Evolutionary conservation across 2,329 filamentous ascomycete genomes (phyloP).

Genomic region (Stromatinia cepivora): DNA sequence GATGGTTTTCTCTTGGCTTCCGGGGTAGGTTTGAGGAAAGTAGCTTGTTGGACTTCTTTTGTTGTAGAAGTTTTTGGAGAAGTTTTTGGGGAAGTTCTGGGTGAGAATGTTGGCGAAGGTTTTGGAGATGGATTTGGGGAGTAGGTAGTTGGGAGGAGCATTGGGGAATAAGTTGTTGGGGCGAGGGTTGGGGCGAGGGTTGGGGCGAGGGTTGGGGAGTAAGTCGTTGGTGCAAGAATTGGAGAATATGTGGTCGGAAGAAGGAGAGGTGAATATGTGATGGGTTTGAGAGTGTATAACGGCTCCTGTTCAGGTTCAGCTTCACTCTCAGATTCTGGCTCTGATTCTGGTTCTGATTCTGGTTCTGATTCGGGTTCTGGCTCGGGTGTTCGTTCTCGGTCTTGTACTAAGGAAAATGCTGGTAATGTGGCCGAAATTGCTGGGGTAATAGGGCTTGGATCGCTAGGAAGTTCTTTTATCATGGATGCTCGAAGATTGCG

Average conservation of each 20-base stretch:
- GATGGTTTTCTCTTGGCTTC: conserved; percentile 34
- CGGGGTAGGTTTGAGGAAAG: conserved; percentile 22
- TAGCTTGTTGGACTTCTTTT: background rate
- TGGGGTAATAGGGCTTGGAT: conserved; percentile 38
- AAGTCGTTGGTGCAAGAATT: conserved; percentile 16
- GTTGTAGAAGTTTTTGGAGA: background rate
- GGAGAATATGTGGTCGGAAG: conserved; percentile 28
- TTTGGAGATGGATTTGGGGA: conserved; percentile 1
- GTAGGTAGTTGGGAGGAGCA: conserved; percentile 6
- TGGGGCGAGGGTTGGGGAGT: background rate
- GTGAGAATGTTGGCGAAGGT: background rate
- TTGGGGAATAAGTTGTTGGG: conserved; percentile 2
- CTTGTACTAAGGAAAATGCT: conserved; percentile 36
- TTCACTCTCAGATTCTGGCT: conserved; percentile 24
- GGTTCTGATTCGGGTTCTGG: conserved; percentile 25
- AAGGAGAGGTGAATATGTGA: conserved; percentile 39
- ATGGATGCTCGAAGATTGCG: conserved; percentile 37
- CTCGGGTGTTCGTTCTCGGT: conserved; percentile 37
- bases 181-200: background rate
- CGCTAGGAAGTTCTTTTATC: conserved; percentile 34
- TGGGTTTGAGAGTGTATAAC: conserved; percentile 39
- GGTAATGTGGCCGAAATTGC: conserved; percentile 37
- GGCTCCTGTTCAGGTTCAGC: conserved; percentile 32
- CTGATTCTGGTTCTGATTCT: conserved; percentile 21
- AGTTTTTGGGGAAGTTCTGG: background rate